These are phyloP conservation scores for Lachancea dasiensis DNA, from an alignment of 805 yeast species.

Conservation along the genomic window DNA sequence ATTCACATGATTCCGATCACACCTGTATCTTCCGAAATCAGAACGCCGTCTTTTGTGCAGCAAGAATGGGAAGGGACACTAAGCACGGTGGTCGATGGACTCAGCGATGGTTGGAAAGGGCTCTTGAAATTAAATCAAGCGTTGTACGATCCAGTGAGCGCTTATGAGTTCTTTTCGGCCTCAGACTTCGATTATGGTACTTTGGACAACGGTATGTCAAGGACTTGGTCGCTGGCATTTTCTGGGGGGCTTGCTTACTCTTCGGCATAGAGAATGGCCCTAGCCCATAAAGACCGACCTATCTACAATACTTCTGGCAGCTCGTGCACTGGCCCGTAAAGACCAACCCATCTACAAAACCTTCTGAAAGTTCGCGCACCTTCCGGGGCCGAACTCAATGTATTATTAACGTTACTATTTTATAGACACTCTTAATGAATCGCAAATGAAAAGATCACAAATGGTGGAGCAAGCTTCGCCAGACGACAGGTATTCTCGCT, in stretches of 20 bases:
- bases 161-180: constrained; percentile 40
- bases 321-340: no score
- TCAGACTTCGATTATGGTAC: constrained; percentile 31
- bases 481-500: no score
- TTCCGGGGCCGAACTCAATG: no score
- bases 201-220: constrained; percentile 57
- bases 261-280: constrained; percentile 13
- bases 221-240: constrained; percentile 57
- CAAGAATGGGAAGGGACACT: constrained; percentile 57
- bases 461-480: no score
- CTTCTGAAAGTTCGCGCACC: no score
- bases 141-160: constrained; percentile 35
- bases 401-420: no score
- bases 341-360: no score
- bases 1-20: constrained; percentile 74
- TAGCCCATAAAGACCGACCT: no score
- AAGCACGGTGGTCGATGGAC: constrained; percentile 33
- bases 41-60: constrained; percentile 45
- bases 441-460: no score
- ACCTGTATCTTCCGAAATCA: constrained; percentile 51
- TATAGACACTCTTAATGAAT: no score
- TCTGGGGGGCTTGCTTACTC: constrained; percentile 42
- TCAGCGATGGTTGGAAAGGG: constrained; percentile 64
- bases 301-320: no score
- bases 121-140: constrained; percentile 38